Evolutionary conservation across 305 asterid genomes (phyloP).

Genomic region (Caryopteris hybrid): DNA sequence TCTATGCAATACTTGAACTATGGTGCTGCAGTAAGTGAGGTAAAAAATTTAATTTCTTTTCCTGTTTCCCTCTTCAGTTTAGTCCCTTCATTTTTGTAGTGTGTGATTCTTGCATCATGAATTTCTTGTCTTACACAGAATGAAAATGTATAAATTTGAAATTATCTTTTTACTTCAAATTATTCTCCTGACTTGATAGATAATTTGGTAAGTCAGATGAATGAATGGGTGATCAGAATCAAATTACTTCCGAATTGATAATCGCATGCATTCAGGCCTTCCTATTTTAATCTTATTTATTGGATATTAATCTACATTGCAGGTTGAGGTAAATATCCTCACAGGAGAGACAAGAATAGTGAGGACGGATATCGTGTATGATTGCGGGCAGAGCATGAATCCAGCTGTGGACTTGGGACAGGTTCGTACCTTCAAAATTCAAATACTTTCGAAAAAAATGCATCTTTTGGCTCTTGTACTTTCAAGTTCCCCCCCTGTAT

Average conservation of each 20-base stretch:
- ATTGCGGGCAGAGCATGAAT: slow-evolving; percentile 21
- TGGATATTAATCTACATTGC: not conserved
- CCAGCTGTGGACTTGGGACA: slow-evolving; percentile 21
- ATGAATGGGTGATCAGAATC: too few species aligned
- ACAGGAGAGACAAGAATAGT: slow-evolving; percentile 10
- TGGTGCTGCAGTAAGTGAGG: slow-evolving; percentile 23
- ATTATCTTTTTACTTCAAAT: not conserved
- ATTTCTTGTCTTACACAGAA: not conserved
- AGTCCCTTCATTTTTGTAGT: too few species aligned
- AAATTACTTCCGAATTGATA: too few species aligned
- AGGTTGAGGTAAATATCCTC: slow-evolving; percentile 14
- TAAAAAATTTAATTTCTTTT: not conserved
- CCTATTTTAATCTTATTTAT: too few species aligned
- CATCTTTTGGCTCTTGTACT: too few species aligned
- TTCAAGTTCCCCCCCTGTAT: too few species aligned
- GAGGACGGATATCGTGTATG: slow-evolving; percentile 15
- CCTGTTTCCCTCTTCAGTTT: too few species aligned
- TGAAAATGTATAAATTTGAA: too few species aligned
- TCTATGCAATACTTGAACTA: slow-evolving; percentile 3
- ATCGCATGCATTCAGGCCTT: too few species aligned
- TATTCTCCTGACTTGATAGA: not conserved
- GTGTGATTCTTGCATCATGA: too few species aligned
- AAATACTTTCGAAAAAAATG: too few species aligned
- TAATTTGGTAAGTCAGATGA: too few species aligned
- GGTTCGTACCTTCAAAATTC: not conserved